Evolutionary conservation across 371 early-diverging fungal genomes (phyloP), one percentile per base, ranked within the genome.

Genomic region (Mucor velutinosus): DNA sequence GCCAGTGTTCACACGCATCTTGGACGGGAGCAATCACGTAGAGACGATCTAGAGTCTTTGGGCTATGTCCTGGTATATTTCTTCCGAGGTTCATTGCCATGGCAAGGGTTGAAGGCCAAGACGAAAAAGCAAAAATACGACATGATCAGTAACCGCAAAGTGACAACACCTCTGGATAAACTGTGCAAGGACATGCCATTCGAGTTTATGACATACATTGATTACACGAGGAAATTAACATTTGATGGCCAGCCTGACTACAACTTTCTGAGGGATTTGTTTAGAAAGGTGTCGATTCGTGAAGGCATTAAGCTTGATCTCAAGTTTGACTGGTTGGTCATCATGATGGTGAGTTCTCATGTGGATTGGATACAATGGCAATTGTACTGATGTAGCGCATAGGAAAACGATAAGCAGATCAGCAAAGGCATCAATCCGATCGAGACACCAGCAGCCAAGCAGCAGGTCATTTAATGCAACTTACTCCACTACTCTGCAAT

Each of bases 61-160:
- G 97, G 97, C 14, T 99, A 99, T 78, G 99, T 99, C 14, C 85
- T 99, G 45, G 94, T 99, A 87, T 99, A 99, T 86, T 98, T 99
- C 73, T 89, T 92, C 66, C 93, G 98, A 57, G 99, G 99, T 4
- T 92, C 91, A 32, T 85, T 99, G 30, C 99, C 99, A 60, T 99
- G 99, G 99, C 99, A 99, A 82, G 99, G 99, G 14, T 80, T 99
- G 62, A 95, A 94, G 79, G 99, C 96, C 11, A 94, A 93, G 12
- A 96, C 93, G 41, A 97, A 98, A 82, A 93, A 94, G 83, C 95
- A 97, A 83, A 99, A 99, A 86, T 99, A 98, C 81, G 97, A 97
- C 75, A 92, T 93, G 71, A 99, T 99, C 74, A 94, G 94, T 90
- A 95, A 98, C 66, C 94, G 93, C 85, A 99, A 99, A 83, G 92